Conservation (phyloP, 1,139 yeast genomes). For the Kodamaea sp. region DNA sequence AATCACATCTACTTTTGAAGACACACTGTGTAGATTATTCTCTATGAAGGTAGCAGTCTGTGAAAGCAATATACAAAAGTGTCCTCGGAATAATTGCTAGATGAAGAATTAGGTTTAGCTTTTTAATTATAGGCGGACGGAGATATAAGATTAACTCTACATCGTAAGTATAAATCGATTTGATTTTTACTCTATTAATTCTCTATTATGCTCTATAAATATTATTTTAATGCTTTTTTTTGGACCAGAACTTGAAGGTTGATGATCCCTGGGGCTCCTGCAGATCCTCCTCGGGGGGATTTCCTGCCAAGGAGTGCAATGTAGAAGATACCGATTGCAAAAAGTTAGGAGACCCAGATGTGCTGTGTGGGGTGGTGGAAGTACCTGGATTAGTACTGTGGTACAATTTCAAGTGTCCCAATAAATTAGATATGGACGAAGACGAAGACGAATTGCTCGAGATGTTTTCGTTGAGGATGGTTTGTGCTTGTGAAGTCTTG, state of each 20-base stretch:
- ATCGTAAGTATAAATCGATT: too few relatives aligned
- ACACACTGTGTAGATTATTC: too few relatives aligned
- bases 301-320: slow-evolving; percentile 6
- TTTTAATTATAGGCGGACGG: too few relatives aligned
- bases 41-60: too few relatives aligned
- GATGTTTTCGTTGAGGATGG: slow-evolving; percentile 2
- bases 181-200: neutral
- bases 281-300: slow-evolving; percentile 6
- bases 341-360: slow-evolving; percentile 4
- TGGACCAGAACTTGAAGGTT: slow-evolving; percentile 16
- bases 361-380: slow-evolving; percentile 5
- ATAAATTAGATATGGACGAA: slow-evolving; percentile 27
- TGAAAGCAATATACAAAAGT: too few relatives aligned
- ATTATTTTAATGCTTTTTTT: slow-evolving; percentile 12
- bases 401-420: slow-evolving; percentile 29
- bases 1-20: too few relatives aligned
- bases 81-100: too few relatives aligned
- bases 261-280: slow-evolving; percentile 5
- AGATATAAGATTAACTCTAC: too few relatives aligned
- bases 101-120: too few relatives aligned
- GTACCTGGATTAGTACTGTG: slow-evolving; percentile 3
- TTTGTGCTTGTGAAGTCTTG: slow-evolving; percentile 6
- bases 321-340: slow-evolving; percentile 7
- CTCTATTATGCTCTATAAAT: slow-evolving; percentile 6
- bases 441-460: slow-evolving; percentile 18